These are phyloP conservation scores for Phytophthora kernoviae DNA, from an alignment of 352 stramenopile species.

Conservation along the genomic window DNA sequence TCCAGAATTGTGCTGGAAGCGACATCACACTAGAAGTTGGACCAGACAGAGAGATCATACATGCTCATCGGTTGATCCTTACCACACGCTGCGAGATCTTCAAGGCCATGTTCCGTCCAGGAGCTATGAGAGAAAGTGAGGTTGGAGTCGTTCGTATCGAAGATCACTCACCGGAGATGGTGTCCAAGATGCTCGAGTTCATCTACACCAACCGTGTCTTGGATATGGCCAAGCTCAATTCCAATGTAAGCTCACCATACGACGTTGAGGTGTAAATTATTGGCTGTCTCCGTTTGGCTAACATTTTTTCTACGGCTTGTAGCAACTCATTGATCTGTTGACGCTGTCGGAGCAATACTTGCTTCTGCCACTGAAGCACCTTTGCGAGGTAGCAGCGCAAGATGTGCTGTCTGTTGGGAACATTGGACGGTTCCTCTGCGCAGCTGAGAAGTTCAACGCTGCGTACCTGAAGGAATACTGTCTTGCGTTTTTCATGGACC, in stretches of 20 bases:
- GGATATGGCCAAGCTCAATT: constrained; percentile 77
- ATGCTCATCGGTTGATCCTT: constrained; percentile 75
- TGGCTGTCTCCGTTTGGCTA: neutral
- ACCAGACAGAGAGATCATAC: constrained; percentile 60
- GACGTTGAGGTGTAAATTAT: neutral
- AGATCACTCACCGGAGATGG: constrained; percentile 80
- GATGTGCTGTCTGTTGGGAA: constrained; percentile 77
- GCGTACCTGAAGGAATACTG: constrained; percentile 84
- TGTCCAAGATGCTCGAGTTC: constrained; percentile 92
- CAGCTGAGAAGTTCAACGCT: constrained; percentile 86
- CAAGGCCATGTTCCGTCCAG: constrained; percentile 86
- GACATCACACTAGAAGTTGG: constrained; percentile 81
- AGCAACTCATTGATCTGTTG: constrained; percentile 89
- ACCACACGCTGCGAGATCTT: constrained; percentile 91
- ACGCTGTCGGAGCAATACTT: constrained; percentile 85
- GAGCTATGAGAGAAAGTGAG: constrained; percentile 86
- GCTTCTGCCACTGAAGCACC: constrained; percentile 71
- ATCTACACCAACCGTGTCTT: constrained; percentile 92
- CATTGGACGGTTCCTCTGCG: constrained; percentile 77
- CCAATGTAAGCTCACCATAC: constrained; percentile 50
- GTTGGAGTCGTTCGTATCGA: constrained; percentile 82
- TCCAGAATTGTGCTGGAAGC: constrained; percentile 62
- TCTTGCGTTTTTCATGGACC: constrained; percentile 76
- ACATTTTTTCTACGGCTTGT: constrained; percentile 6
- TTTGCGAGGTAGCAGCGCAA: constrained; percentile 77